Conservation (phyloP, 2,329 filamentous ascomycete species). For the Aspergillus sp. region DNA sequence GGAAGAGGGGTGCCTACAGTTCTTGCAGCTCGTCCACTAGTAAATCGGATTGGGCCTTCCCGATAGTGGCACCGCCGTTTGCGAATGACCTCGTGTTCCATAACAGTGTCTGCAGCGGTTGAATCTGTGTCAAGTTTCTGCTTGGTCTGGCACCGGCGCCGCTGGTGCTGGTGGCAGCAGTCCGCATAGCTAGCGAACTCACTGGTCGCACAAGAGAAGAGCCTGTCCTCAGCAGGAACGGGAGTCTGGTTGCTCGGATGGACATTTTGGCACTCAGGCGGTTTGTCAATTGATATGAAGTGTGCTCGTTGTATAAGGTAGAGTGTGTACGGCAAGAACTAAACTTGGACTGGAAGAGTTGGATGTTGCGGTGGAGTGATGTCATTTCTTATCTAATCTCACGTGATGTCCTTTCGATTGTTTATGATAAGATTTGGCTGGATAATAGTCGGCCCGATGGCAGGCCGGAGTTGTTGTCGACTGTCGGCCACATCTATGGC, state of each 20-base stretch:
- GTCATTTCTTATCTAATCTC: neutral
- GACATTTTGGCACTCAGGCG: neutral
- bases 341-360: neutral
- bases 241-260: neutral
- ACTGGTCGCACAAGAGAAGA: no score
- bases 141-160: neutral
- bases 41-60: slow-evolving; percentile 23
- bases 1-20: no score
- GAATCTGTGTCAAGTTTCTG: neutral
- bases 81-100: neutral
- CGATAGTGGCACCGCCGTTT: slow-evolving; percentile 4
- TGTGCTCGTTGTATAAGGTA: no score
- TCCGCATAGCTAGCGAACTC: no score
- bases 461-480: no score
- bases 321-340: no score
- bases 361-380: neutral
- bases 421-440: no score
- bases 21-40: slow-evolving; percentile 33
- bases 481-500: no score
- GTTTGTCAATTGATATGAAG: neutral
- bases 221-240: neutral
- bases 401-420: neutral
- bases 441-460: no score
- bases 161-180: neutral
- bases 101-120: neutral